Evolutionary conservation across 768 basidiomycete species (phyloP), one percentile per base, ranked within the genome.

Genomic region (Boletus vinaceobasis): DNA sequence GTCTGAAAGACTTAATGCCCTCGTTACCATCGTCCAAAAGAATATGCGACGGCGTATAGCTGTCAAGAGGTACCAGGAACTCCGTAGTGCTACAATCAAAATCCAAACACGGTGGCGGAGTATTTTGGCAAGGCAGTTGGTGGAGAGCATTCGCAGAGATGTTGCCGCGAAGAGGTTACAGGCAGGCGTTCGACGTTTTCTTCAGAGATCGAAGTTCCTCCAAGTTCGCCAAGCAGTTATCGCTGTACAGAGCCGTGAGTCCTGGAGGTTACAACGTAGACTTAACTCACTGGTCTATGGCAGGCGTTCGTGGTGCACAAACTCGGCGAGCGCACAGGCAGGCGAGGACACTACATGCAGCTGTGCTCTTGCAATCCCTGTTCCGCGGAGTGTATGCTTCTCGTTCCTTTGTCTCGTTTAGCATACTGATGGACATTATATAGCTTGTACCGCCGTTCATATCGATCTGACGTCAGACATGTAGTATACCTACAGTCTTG

Each of bases 1-100:
- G 38, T 86, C 93, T 7, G 86, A 90, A 56, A 80, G 90, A 55
- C 81, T 98, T 50, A 95, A 96, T 67, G 77, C 86, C 21, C 83
- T 99, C 74, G 93, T 95, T 57, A 97, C 94, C 13, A 83, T 97
- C 48, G 88, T 99, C 3, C 97, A 98, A 77, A 98, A 98, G 84
- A 98, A 98, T 72, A 88, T 98, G 78, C 84, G 90, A 46, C 79
- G 96, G 49, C 80, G 83, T 43, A 81, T 97, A 78, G 93, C 91
- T 7, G 79, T 87, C 56, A 91, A 88, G 68, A 82, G 79, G 48
- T 99, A 95, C 65, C 80, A 79, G 53, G 73, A 78, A 50, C 77
- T 93, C 43, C 84, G 92, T 33, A 67, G 62, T 4, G 83, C 88
- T 26, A 84, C 93, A 1, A 87, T 98, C 70, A 86, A 75, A 66